Evolutionary conservation across 108 stramenopile genomes (phyloP).

Genomic region (Hondaea fermentalgiana): DNA sequence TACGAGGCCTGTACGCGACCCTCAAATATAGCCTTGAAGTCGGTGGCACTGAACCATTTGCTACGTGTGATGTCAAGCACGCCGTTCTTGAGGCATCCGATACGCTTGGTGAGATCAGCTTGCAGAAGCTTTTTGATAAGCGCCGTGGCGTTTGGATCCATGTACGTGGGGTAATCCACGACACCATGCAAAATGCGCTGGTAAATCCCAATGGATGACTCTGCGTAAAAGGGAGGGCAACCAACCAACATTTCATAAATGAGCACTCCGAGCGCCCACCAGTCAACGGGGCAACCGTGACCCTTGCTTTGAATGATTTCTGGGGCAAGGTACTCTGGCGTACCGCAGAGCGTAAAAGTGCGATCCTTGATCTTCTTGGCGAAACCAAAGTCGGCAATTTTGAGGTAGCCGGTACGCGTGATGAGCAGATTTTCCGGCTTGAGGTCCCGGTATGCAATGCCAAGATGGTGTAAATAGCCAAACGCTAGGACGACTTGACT

Average conservation of each 20-base stretch:
- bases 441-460: constrained; percentile 25
- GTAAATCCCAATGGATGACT: constrained; percentile 68
- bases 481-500: not conserved
- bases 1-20: not conserved
- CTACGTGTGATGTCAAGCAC: constrained; percentile 58
- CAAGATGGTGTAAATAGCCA: constrained; percentile 7
- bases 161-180: constrained; percentile 57
- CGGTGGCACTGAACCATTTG: constrained; percentile 60
- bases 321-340: constrained; percentile 58
- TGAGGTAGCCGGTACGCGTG: constrained; percentile 15
- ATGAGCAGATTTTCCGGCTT: constrained; percentile 34
- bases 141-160: constrained; percentile 57
- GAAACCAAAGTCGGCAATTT: constrained; percentile 31
- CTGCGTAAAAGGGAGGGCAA: constrained; percentile 18
- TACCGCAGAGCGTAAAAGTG: constrained; percentile 54
- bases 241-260: constrained; percentile 52
- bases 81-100: constrained; percentile 67
- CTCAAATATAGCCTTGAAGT: constrained; percentile 50
- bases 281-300: constrained; percentile 48
- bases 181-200: constrained; percentile 63
- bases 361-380: constrained; percentile 44
- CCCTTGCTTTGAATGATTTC: constrained; percentile 70
- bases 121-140: constrained; percentile 65
- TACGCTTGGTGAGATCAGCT: constrained; percentile 63
- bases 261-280: constrained; percentile 54